Base-by-base conservation (phyloP, 345 rosid genomes). In the Mangifera indica region DNA sequence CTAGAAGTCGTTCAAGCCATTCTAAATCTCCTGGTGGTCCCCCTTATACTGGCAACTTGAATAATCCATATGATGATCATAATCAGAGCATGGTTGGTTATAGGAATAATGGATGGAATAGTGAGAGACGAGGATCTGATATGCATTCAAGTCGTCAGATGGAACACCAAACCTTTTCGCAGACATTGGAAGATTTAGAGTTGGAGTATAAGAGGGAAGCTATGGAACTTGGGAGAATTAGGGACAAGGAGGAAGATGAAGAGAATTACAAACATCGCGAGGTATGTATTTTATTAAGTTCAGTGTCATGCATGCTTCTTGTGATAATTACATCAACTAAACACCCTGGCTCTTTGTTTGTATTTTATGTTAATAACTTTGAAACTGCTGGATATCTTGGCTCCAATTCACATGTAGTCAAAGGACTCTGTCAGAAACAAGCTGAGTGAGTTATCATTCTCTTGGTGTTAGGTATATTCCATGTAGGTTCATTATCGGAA, bases 191-290 rank as follows among this genome's bases (percentile, higher is more conserved):
- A 72, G 97, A 91, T 59, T 78, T 95, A 75, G 99, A 93, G 79
- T 56, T 85, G 87, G 93, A 93, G 73, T 87, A 82, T 81, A 89
- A 85, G 64, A 86, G 87, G 74, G 99, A 87, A 76, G 90, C 87
- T 57, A 78, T 77, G 81, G 94, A 91, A 73, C 94, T 95, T 63
- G 86, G 75, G 76, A 87, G 83, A 82, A 85, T 89, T 78, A 90
- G 86, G 22, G 90, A 88, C 63, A 93, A 91, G 80, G 97, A 95
- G 84, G 98, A 89, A 84, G 97, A 91, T 55, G 98, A 89, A 76
- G 98, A 95, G 82, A 95, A 91, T 84, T 85, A 64, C 84, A 95
- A 89, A 81, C 98, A 95, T 73, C 89, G 96, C 13, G 98, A 93
- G 96, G 99, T 95, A 93, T 78, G 83, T 78, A 70, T 46, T 70